These are phyloP conservation scores for Artomyces pyxidatus DNA, from an alignment of 768 basidiomycete species.

Conservation along the genomic window DNA sequence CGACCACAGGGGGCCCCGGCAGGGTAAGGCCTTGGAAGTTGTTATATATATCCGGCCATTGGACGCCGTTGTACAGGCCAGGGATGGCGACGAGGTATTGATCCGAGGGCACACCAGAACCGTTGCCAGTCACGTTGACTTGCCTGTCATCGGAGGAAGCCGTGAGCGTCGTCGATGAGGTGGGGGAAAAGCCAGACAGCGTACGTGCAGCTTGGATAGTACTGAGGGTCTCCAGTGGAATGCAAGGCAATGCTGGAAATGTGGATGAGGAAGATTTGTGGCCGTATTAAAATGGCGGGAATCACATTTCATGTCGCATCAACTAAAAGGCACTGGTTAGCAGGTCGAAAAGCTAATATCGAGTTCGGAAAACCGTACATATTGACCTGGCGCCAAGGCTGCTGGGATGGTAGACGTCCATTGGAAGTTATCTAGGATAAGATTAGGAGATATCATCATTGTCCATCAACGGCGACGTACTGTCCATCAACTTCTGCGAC, in stretches of 20 bases:
- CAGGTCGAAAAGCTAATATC: too few species aligned
- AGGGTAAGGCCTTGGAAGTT: slow-evolving; percentile 17
- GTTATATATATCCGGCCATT: slow-evolving; percentile 23
- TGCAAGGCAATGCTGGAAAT: slow-evolving; percentile 36
- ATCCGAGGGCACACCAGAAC: slow-evolving; percentile 18
- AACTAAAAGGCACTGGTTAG: slow-evolving; percentile 24
- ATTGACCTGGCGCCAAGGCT: slow-evolving; percentile 37
- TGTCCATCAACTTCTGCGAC: slow-evolving; percentile 32
- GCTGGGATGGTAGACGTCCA: slow-evolving; percentile 39
- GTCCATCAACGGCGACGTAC: slow-evolving; percentile 21
- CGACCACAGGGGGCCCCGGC: slow-evolving; percentile 18
- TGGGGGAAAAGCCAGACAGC: slow-evolving; percentile 15
- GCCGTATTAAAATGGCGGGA: background rate
- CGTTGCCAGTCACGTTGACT: slow-evolving; percentile 21
- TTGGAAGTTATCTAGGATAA: slow-evolving; percentile 23
- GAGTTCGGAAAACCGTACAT: too few species aligned
- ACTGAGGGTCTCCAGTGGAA: slow-evolving; percentile 32
- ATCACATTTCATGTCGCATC: slow-evolving; percentile 40
- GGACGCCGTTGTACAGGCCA: slow-evolving; percentile 19
- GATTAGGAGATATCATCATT: background rate
- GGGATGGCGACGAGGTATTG: slow-evolving; percentile 18
- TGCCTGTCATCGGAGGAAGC: slow-evolving; percentile 15
- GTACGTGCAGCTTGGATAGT: slow-evolving; percentile 43
- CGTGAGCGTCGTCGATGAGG: background rate
- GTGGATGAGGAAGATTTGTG: background rate